Evolutionary conservation across 345 rosid species (phyloP), one percentile per base, ranked within the genome.

Genomic region (Salix koriyanagi): DNA sequence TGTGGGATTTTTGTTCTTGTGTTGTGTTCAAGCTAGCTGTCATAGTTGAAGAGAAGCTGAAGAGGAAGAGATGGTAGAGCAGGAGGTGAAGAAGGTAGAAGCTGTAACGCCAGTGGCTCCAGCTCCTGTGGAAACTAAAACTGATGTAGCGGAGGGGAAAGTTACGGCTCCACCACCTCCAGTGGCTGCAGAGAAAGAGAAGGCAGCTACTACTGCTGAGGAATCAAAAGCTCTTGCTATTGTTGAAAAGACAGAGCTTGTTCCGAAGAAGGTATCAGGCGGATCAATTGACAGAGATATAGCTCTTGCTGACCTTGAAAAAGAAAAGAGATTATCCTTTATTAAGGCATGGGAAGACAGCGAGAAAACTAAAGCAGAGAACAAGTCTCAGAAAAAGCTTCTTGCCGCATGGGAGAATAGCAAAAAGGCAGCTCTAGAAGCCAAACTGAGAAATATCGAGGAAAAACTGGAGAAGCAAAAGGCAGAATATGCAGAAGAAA

Each of bases 321-420:
- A 88, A 64, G 98, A 83, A 71, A 96, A 90, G 85, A 83, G 58
- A 67, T 32, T 73, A 32, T 88, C 94, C 54, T 90, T 90, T 65
- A 72, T 93, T 77, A 90, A 76, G 87, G 98, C 99, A 69, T 93
- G 97, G 99, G 99, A 93, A 85, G 98, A 91, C 1, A 91, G 87
- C 8, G 94, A 96, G 84, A 93, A 92, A 78, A 36, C 87, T 66
- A 91, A 91, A 85, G 97, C 90, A 44, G 91, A 90, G 75, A 89
- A 96, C 85, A 94, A 94, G 99, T 90, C 98, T 56, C 92, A 92
- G 85, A 96, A 92, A 84, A 91, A 91, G 84, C 74, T 87, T 89
- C 94, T 12, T 69, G 89, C 99, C 30, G 0, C 26, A 25, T 89
- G 98, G 99, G 99, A 96, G 83, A 94, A 89, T 84, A 91, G 85